Evolutionary conservation across 208 protist genomes (phyloP).

Genomic region (Trypanosoma vivax): DNA sequence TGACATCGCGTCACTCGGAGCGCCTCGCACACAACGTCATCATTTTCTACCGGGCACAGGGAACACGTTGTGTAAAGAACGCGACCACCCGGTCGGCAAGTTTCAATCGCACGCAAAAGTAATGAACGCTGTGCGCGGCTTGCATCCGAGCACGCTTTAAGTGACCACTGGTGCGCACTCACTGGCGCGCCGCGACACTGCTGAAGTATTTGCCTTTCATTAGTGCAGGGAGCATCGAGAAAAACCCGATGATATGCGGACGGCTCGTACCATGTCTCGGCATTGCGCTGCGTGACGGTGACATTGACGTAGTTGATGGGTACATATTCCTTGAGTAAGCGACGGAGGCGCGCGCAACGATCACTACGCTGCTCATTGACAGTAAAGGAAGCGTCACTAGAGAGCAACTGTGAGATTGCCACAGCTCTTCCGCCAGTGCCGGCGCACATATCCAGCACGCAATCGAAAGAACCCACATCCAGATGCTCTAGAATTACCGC

Average conservation of each 20-base stretch:
- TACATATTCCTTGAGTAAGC: constrained; percentile 65
- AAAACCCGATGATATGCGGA: constrained; percentile 73
- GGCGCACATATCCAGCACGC: constrained; percentile 81
- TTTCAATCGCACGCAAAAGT: constrained; percentile 73
- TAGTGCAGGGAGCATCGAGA: constrained; percentile 90
- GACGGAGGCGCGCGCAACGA: constrained; percentile 57
- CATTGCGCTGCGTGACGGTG: constrained; percentile 58
- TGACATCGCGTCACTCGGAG: constrained; percentile 54
- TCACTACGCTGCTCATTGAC: constrained; percentile 63
- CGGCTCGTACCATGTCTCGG: constrained; percentile 60
- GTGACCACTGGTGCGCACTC: constrained; percentile 39
- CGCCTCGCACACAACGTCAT: constrained; percentile 65
- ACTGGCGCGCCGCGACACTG: constrained; percentile 30
- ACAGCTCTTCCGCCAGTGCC: constrained; percentile 73
- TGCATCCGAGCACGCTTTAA: constrained; percentile 28
- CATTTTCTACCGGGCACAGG: constrained; percentile 84
- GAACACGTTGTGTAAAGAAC: constrained; percentile 92
- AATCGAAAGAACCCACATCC: constrained; percentile 57
- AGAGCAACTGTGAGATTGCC: constrained; percentile 73
- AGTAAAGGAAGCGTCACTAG: constrained; percentile 45
- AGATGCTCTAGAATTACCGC: constrained; percentile 69
- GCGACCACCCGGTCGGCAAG: constrained; percentile 54
- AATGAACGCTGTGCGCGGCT: constrained; percentile 53
- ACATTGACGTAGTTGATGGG: constrained; percentile 55
- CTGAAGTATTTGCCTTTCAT: constrained; percentile 88